Evolutionary conservation across 768 basidiomycete species (phyloP), one percentile per base, ranked within the genome.

Genomic region (Imleria badia): DNA sequence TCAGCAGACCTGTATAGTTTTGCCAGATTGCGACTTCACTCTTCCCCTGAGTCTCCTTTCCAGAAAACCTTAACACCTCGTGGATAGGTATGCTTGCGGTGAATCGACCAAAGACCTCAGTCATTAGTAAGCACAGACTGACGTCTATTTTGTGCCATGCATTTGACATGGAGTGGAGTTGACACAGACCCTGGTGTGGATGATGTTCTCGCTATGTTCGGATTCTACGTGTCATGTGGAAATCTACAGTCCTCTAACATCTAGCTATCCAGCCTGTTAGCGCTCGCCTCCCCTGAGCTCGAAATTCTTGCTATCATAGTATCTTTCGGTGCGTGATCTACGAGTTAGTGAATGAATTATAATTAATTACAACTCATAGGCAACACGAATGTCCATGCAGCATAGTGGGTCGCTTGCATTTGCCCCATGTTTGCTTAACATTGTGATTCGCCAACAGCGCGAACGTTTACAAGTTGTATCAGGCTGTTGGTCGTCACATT

Each of bases 171-270:
- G 34, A 20, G 43, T 38, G 19, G 30, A 91, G 89, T 91, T 63
- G 91, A 92, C 61, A 89, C 89, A 26, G 91, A 94, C 65, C 89
- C 91, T 8, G 92, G 92, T 33, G 86, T 92, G 5, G 92, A 94
- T 64, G 92, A 94, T 67, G 75, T 79, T 23, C 60, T 92, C 48
- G 91, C 91, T 29, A 83, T 94, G 90, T 87, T 54, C 54, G 84
- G 69, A 29, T 54, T 50, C 22, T 29, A 44, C n/a, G 34, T 17
- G 15, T 51, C 26, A 10, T 47, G 22, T 34, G 5, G 0, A 20
- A 50, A 22, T 14, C 13, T 33, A 17, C 31, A 20, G 36, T 34
- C 30, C 23, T 40, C 42, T 46, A 20, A 52, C 9, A 42, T 52
- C 6, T 45, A 30, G 46, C 17, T 48, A n/a, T 31, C n/a, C 61